Evolutionary conservation across 2,329 filamentous ascomycete genomes (phyloP).

Genomic region (Xylariaceae sp.): DNA sequence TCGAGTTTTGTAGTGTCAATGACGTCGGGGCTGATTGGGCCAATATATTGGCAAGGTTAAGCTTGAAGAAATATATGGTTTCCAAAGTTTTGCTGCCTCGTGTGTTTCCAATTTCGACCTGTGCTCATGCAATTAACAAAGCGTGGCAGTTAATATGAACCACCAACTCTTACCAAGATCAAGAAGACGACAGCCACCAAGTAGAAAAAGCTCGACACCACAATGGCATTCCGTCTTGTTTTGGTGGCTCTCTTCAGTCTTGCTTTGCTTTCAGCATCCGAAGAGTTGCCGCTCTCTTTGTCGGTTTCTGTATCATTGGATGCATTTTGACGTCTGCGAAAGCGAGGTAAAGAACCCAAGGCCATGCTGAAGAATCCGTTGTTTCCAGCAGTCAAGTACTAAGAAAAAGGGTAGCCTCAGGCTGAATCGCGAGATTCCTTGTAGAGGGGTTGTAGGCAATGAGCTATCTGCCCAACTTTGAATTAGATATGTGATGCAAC

Average conservation of each 20-base stretch:
- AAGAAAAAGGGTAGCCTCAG: not conserved
- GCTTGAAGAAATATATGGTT: constrained; percentile 81
- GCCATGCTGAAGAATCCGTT: constrained; percentile 8
- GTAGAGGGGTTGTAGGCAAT: not conserved
- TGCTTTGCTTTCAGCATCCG: constrained; percentile 30
- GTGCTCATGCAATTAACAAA: constrained; percentile 6
- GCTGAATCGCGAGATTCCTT: not conserved
- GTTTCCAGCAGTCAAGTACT: not conserved
- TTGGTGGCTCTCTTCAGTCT: constrained; percentile 56
- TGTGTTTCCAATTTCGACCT: constrained; percentile 76
- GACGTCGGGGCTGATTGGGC: constrained; percentile 74
- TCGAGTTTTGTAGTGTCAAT: constrained; percentile 77
- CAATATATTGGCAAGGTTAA: constrained; percentile 84
- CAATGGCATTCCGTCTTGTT: constrained; percentile 65
- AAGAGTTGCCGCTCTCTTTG: constrained; percentile 27
- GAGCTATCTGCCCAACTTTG: not conserved
- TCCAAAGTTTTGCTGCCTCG: constrained; percentile 66
- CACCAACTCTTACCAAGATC: constrained; percentile 65
- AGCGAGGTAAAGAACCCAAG: constrained; percentile 29
- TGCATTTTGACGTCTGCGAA: constrained; percentile 35
- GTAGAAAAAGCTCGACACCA: constrained; percentile 73
- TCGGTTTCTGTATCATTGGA: constrained; percentile 27
- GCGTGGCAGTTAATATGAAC: not conserved
- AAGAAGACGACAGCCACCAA: constrained; percentile 72
- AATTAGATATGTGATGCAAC: not conserved